Conservation (phyloP, 2,329 filamentous ascomycete species). For the Ambrosiella xylebori region DNA sequence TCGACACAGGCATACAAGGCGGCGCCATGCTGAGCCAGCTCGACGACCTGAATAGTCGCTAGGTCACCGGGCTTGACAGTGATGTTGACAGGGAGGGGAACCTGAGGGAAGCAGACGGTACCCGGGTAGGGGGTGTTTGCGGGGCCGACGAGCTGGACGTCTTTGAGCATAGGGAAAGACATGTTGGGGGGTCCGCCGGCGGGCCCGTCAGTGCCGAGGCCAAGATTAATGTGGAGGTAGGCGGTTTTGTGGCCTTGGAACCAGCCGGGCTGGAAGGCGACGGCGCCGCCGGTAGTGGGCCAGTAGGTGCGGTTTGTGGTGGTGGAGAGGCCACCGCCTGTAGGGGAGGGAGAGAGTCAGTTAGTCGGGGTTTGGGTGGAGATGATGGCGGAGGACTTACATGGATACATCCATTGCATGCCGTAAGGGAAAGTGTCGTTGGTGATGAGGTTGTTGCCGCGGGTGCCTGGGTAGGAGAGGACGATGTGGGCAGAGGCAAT, state of each 20-base stretch:
- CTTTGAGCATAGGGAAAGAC: conserved; percentile 63
- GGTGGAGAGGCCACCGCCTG: conserved; percentile 68
- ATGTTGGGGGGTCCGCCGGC: conserved; percentile 61
- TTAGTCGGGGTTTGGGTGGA: conserved; percentile 5
- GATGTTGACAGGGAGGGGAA: conserved; percentile 59
- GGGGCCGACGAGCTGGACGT: conserved; percentile 72
- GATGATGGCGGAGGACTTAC: conserved; percentile 33
- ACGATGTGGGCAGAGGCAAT: conserved; percentile 55
- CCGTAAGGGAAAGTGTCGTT: conserved; percentile 70
- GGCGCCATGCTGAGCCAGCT: conserved; percentile 68
- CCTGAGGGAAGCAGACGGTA: conserved; percentile 75
- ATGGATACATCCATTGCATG: conserved; percentile 93
- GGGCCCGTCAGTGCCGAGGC: conserved; percentile 53
- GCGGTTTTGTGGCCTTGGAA: conserved; percentile 75
- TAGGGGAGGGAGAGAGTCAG: conserved; percentile 6
- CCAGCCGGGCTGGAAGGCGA: conserved; percentile 88
- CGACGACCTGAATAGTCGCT: conserved; percentile 78
- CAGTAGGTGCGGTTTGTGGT: conserved; percentile 79
- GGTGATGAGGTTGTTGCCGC: conserved; percentile 70
- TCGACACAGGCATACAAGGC: conserved; percentile 85
- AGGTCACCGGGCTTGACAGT: conserved; percentile 65
- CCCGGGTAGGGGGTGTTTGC: conserved; percentile 72
- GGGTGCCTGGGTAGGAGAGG: conserved; percentile 71
- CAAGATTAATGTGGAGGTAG: conserved; percentile 80
- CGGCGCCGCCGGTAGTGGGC: conserved; percentile 73